A percentile compares a stretch with the other conserved stretches of the same genome.
Conservation (phyloP, 306 rosid species). For the Medicago truncatula region MtrunA17r5.0-ANR NC_053048.1:31232001-31232500, state of each 20-base stretch:
- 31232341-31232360: not conserved
- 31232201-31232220: constrained; percentile 2
- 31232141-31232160: not conserved
- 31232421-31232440: constrained; percentile 26
- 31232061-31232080: constrained; percentile 23
- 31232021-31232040: not conserved
- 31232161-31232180: constrained; percentile 14
- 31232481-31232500: too few species aligned
- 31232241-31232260: constrained; percentile 7
- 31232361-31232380: not conserved
- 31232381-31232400: constrained; percentile 5
- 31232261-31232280: constrained; percentile 24
- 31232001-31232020: not conserved
- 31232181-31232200: not conserved
- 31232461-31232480: not conserved
- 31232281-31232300: not conserved
- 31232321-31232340: constrained; percentile 7
- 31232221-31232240: constrained; percentile 4
- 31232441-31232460: constrained; percentile 25
- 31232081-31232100: not conserved
- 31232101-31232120: not conserved
- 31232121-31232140: not conserved
- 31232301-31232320: not conserved
- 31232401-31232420: not conserved
- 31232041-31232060: constrained; percentile 24